Percentiles rank a stretch among this genome's conserved stretches.
These are phyloP conservation scores for Epichloe sp. DNA, from an alignment of 2,329 filamentous ascomycete genomes.

Conservation along the genomic window DNA sequence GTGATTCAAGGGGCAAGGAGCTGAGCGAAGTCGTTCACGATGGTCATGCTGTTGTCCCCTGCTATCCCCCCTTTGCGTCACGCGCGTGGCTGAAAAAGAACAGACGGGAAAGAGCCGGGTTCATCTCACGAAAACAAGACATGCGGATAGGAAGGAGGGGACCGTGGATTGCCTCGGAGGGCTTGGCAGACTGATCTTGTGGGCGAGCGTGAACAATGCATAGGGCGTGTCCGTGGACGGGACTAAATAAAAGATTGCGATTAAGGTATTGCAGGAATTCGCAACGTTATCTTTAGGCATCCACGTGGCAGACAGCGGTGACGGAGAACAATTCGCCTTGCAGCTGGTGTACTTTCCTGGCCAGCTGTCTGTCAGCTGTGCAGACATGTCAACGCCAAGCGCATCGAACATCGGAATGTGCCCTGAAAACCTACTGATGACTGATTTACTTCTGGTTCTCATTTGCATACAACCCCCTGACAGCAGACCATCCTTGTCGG, in stretches of 20 bases:
- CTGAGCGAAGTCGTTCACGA: background rate
- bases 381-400: background rate
- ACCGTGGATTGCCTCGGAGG: background rate
- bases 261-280: background rate
- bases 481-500: no score
- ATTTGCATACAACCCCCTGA: no score
- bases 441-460: no score
- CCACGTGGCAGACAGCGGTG: constrained; percentile 4
- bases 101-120: constrained; percentile 2
- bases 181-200: background rate
- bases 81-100: constrained; percentile 5
- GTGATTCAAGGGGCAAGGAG: background rate
- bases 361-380: constrained; percentile 2
- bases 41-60: constrained; percentile 1
- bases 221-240: background rate
- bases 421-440: no score
- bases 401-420: no score
- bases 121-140: constrained; percentile 4
- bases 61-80: constrained; percentile 3
- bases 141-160: constrained; percentile 1
- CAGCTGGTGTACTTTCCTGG: constrained; percentile 2
- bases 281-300: background rate
- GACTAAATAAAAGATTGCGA: background rate
- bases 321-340: background rate
- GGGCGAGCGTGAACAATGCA: background rate